Evolutionary conservation across 2,329 filamentous ascomycete species (phyloP), one percentile per base, ranked within the genome.

Genomic region (Davidsoniella australis): DNA sequence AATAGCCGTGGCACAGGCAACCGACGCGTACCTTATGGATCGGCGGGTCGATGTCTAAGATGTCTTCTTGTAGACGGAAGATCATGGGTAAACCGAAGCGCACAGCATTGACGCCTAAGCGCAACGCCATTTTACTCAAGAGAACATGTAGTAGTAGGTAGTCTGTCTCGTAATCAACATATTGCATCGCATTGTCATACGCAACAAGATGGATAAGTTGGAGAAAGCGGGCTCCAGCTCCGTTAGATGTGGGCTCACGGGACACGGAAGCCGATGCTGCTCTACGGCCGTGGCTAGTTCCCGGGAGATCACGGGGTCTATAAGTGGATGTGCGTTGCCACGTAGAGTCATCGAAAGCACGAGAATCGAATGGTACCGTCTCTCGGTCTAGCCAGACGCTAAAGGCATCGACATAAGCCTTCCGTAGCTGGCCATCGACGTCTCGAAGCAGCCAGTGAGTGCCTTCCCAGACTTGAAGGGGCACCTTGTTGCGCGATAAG

Each of bases 401-500:
- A 14, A 96, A 64, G 4, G 86, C 84, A 62, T 94, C 85, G 5
- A 80, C 76, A 57, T 96, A 98, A 0, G 87, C 85, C 60, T 81
- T 81, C 48, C 88, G 78, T 33, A 96, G 87, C 29, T 77, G 72
- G 29, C 77, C 77, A 57, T 88, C 81, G 1, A 77, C 72, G 58
- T 95, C 89, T 37, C 83, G 79, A 17, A 96, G 67, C 41, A 96
- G 75, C 85, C 86, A 94, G 54, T 95, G 86, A 0, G 88, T 94
- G n/a, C 85, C 86, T 63, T 96, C 88, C 91, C 91, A 98, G 0
- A 88, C 82, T 49, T 83, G 75, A 7, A 94, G 71, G 0, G 84
- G 80, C 1, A 93, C 84, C 39, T 72, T 76, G 60, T 82, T 85
- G 54, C 87, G 75, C 5, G 78, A 76, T 47, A 91, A 73, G 26